phyloP scores from a whole-genome alignment of 495 filamentous ascomycete species.

The Penicillium turbatum region DNA sequence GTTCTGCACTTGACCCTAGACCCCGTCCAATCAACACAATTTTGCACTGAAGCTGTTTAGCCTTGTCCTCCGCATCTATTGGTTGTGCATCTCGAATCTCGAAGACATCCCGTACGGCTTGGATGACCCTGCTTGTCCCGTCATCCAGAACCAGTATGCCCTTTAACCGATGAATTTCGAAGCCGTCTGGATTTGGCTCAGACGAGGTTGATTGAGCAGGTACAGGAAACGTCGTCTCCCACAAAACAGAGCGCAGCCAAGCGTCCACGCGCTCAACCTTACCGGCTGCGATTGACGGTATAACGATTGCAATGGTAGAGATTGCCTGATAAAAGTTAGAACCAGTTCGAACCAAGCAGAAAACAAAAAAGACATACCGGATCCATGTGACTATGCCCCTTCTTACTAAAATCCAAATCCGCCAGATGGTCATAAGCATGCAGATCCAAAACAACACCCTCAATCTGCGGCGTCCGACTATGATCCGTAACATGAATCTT shows the following conservation, averaged over 20 bases:
- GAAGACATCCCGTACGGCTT: constrained; percentile 90
- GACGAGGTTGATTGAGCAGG: neutral
- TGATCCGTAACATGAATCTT: constrained; percentile 77
- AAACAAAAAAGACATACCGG: constrained; percentile 49
- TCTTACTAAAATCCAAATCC: constrained; percentile 57
- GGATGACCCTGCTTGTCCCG: constrained; percentile 69
- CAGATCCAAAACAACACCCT: constrained; percentile 80
- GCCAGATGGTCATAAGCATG: constrained; percentile 87
- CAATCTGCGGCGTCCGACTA: constrained; percentile 73
- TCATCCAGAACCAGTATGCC: constrained; percentile 61
- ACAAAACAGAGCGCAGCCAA: constrained; percentile 81
- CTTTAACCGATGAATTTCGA: constrained; percentile 83
- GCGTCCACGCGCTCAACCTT: constrained; percentile 62
- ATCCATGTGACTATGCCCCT: constrained; percentile 79
- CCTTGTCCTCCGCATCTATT: constrained; percentile 20
- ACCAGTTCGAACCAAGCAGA: neutral
- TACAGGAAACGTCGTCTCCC: constrained; percentile 66
- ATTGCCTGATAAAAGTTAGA: constrained; percentile 57
- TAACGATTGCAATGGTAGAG: constrained; percentile 69
- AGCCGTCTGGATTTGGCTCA: constrained; percentile 30
- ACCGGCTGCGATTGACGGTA: constrained; percentile 50
- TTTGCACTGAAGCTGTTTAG: constrained; percentile 51
- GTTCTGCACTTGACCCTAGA: constrained; percentile 35
- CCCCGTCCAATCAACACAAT: constrained; percentile 75
- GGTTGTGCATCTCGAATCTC: constrained; percentile 70